Conservation (phyloP, 2,329 filamentous ascomycete species). For the Ophiocordyceps camponoti-saundersi region DNA sequence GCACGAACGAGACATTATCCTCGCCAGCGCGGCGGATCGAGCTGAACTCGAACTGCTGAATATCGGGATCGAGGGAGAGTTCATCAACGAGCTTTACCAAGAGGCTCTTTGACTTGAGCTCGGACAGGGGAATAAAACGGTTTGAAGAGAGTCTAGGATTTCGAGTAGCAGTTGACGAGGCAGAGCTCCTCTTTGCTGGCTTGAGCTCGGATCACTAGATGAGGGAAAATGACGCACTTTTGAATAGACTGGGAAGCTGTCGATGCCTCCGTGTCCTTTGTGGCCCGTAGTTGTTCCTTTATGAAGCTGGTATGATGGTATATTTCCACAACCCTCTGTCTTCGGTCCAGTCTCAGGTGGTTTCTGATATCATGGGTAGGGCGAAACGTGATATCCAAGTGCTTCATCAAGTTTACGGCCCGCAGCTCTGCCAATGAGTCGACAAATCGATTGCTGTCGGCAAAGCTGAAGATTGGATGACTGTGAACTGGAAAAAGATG, state of each 20-base stretch:
- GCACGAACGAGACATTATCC: neutral
- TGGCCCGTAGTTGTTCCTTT: slow-evolving; percentile 1
- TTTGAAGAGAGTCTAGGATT: too few relatives aligned
- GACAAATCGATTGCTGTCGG: neutral
- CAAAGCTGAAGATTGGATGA: too few relatives aligned
- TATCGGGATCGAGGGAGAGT: too few relatives aligned
- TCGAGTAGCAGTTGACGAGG: too few relatives aligned
- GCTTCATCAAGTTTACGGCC: neutral
- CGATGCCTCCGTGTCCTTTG: neutral
- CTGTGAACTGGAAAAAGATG: neutral
- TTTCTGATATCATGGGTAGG: slow-evolving; percentile 1
- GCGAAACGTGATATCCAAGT: neutral
- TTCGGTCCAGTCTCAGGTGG: neutral
- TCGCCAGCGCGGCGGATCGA: neutral
- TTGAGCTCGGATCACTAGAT: too few relatives aligned
- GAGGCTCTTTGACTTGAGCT: too few relatives aligned
- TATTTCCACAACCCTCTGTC: neutral
- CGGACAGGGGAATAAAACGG: too few relatives aligned
- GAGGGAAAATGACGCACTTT: too few relatives aligned
- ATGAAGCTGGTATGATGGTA: slow-evolving; percentile 1
- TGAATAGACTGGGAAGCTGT: slow-evolving; percentile 1
- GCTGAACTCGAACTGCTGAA: neutral
- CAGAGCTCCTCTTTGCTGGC: too few relatives aligned
- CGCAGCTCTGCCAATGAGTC: neutral
- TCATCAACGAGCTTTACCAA: too few relatives aligned